A percentile compares a stretch with the other conserved stretches of the same genome.
Evolutionary conservation across 345 rosid species (phyloP).

Genomic region (Hirschfeldia incana): DNA sequence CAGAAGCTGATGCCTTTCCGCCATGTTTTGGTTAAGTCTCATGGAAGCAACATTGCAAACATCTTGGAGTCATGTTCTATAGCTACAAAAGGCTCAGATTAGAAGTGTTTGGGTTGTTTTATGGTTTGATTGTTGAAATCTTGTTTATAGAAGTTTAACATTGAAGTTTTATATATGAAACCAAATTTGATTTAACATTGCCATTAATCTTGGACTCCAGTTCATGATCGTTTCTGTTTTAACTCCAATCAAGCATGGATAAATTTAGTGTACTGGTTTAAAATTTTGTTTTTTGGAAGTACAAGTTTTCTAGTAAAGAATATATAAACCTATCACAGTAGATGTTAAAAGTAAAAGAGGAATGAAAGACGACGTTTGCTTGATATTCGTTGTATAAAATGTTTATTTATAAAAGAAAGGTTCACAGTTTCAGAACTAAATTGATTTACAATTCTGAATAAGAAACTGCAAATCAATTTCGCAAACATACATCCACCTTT

Average conservation of each 20-base stretch:
- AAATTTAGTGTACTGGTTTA: background rate
- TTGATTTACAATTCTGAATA: background rate
- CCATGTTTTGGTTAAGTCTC: constrained; percentile 2
- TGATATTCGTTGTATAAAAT: background rate
- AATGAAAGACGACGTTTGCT: background rate
- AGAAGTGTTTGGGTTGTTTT: background rate
- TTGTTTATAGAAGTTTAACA: background rate
- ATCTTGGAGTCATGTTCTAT: background rate
- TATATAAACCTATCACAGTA: too few relatives aligned
- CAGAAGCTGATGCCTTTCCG: constrained; percentile 16
- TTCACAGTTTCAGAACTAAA: background rate
- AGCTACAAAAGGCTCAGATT: background rate
- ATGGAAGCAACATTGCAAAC: background rate
- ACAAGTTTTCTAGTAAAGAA: background rate
- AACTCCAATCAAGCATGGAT: background rate
- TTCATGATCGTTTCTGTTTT: background rate
- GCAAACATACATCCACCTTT: constrained; percentile 3
- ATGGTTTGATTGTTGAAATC: background rate
- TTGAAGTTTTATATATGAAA: background rate
- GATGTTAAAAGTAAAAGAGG: background rate
- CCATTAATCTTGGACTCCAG: background rate
- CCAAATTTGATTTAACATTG: background rate
- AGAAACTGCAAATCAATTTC: background rate
- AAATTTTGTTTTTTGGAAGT: background rate
- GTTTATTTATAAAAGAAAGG: background rate